phyloP scores from a whole-genome alignment of 345 rosid genomes.

The Nephelium lappaceum region DNA sequence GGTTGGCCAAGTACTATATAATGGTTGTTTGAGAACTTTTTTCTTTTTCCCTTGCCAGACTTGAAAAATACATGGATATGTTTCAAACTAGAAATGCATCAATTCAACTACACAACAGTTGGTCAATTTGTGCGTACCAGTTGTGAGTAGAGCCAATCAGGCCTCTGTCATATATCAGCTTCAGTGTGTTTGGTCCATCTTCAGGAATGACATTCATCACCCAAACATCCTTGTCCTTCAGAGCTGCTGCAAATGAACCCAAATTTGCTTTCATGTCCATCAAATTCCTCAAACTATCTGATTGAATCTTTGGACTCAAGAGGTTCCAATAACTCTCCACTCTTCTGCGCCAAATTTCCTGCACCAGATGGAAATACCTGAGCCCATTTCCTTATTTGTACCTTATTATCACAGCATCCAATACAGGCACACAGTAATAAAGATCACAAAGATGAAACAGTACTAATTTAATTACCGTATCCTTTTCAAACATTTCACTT shows the following conservation, averaged over 20 bases:
- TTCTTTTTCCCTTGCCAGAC: background rate
- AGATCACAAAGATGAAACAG: background rate
- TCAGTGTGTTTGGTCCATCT: conserved; percentile 83
- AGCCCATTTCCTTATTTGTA: conserved; percentile 7
- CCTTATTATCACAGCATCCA: background rate
- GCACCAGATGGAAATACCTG: conserved; percentile 26
- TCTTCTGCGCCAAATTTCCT: conserved; percentile 78
- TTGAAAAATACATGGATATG: background rate
- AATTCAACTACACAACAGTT: background rate
- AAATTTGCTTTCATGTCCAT: conserved; percentile 98
- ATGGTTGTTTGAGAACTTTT: background rate
- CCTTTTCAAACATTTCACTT: conserved; percentile 76
- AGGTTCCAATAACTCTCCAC: conserved; percentile 85
- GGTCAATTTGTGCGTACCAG: conserved; percentile 56
- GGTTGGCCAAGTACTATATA: background rate
- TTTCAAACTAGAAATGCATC: conserved; percentile 5
- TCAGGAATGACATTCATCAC: conserved; percentile 85
- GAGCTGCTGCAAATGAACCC: conserved; percentile 94
- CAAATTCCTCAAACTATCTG: conserved; percentile 76
- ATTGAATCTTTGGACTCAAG: conserved; percentile 67
- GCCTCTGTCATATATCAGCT: conserved; percentile 86
- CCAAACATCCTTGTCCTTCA: conserved; percentile 87
- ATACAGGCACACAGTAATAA: conserved; percentile 6
- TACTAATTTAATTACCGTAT: conserved; percentile 53
- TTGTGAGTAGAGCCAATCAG: conserved; percentile 73